Evolutionary conservation across 768 basidiomycete genomes (phyloP), one percentile per base, ranked within the genome.

Genomic region (Pulveroboletus ravenelii): DNA sequence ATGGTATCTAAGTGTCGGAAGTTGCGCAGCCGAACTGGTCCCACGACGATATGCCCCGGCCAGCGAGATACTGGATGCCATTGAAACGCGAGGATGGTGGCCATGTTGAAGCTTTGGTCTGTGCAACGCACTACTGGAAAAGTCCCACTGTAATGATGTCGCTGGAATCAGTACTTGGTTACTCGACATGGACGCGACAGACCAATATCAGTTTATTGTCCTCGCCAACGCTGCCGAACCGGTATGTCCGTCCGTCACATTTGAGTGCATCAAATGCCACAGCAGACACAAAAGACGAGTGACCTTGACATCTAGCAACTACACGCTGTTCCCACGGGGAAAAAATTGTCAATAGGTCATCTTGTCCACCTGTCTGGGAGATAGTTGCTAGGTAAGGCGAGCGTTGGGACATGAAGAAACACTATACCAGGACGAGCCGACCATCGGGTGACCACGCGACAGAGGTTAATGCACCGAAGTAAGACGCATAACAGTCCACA

Each of bases 371-470:
- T 2, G 92, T 91, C 89, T 93, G 58, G 17, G 51, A 35, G 44
- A 56, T 6, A 53, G 50, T 40, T 40, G 12, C 42, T 10, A 42
- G 37, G 38, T 42, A 30, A 41, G 31, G 52, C 40, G 47, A n/a
- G 20, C 13, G 23, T 38, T 39, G 20, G 41, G 18, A 46, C 3
- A 36, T 10, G 18, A 48, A 53, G 10, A 45, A 48, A 34, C 23
- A 41, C 40, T 45, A 15, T 65, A 89, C 92, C 52, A 96, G 69
- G 41, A 99, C 86, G 64, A 95, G 97, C 17, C 94, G 82, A 12
- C 92, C 90, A 65, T 98, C 94, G 0, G 93, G 93, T 3, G 93
- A 94, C 93, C 94, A 98, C 0, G 90, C 83, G 2, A 97, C 85
- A 56, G 87, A 90, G 4, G 85, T 93, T 32, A 99, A 65, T 2